phyloP scores from a whole-genome alignment of 805 yeast species.

The Limtongia smithiae region DNA sequence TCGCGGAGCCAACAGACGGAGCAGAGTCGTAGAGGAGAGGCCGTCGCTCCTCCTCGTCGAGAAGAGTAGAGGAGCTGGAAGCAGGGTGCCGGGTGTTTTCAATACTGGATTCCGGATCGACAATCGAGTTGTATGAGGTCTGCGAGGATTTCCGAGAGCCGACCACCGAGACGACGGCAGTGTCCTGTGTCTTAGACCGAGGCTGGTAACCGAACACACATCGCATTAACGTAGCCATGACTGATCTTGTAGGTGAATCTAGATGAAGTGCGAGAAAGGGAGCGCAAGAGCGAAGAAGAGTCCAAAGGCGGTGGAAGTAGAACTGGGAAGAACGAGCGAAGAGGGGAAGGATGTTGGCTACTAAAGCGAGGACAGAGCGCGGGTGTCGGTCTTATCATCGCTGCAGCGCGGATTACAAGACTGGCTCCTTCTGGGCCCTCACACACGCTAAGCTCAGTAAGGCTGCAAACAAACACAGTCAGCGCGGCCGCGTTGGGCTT shows the following conservation, averaged over 20 bases:
- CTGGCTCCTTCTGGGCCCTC: neutral
- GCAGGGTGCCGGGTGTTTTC: conserved; percentile 1
- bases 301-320: neutral
- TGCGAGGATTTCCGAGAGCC: neutral
- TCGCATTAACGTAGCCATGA: conserved; percentile 26
- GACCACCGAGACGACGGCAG: neutral
- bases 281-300: neutral
- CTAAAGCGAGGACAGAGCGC: conserved; percentile 7
- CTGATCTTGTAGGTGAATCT: neutral
- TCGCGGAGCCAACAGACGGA: conserved; percentile 13
- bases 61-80: neutral
- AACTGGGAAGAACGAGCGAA: neutral
- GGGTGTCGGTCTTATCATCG: conserved; percentile 1
- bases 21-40: conserved; percentile 15
- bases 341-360: neutral
- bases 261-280: neutral
- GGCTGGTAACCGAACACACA: conserved; percentile 23
- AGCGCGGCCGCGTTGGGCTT: neutral
- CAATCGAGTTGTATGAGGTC: conserved; percentile 8
- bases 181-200: neutral
- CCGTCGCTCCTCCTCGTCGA: conserved; percentile 16
- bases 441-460: conserved; percentile 5
- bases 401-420: neutral
- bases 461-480: conserved; percentile 10
- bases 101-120: conserved; percentile 10